Conservation (phyloP, 441 rosid species). For the Jatropha podagrica region DNA sequence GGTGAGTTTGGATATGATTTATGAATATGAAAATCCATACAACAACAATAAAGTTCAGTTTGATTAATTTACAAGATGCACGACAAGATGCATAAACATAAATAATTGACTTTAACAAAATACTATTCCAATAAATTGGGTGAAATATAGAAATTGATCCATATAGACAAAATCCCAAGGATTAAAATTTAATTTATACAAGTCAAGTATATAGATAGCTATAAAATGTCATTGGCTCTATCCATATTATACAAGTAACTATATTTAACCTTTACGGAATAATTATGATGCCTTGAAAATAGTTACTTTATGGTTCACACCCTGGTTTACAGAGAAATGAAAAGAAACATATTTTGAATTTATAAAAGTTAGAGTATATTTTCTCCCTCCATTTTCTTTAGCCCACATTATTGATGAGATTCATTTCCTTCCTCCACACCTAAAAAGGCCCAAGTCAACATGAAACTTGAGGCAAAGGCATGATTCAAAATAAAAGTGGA, state of each 20-base stretch:
- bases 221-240: neutral
- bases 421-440: neutral
- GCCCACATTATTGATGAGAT: too few species aligned
- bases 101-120: neutral
- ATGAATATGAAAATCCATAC: neutral
- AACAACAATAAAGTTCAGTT: too few species aligned
- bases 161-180: neutral
- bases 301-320: neutral
- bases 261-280: neutral
- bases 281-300: neutral
- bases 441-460: neutral
- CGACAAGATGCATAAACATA: neutral
- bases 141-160: neutral
- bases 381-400: too few species aligned
- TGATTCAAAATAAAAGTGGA: neutral
- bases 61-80: too few species aligned
- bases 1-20: neutral
- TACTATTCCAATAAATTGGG: neutral
- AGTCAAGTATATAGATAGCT: neutral
- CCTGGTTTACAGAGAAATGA: neutral
- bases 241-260: neutral
- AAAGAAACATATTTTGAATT: too few species aligned
- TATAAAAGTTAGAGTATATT: too few species aligned
- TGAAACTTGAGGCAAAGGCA: neutral
- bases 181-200: neutral